Evolutionary conservation across 1,284 basidiomycete genomes (phyloP).

Genomic region (Cryptococcus wingfieldii): DNA sequence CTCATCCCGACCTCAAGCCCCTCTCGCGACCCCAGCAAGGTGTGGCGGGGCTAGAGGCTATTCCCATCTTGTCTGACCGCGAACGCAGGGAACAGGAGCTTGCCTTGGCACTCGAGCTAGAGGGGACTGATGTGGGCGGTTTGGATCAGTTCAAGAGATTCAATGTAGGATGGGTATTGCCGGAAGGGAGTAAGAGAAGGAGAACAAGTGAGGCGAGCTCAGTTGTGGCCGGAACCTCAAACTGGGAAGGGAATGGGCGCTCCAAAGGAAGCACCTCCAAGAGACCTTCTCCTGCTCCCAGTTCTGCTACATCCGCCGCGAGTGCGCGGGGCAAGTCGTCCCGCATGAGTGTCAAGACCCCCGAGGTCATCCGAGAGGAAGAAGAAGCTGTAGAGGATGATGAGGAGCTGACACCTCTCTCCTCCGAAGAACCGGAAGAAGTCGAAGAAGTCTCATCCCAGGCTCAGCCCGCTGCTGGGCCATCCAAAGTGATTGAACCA

Average conservation of each 20-base stretch:
- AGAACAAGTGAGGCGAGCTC: slow-evolving; percentile 46
- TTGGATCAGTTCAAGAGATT: slow-evolving; percentile 75
- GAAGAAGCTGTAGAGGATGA: slow-evolving; percentile 39
- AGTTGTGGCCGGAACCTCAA: neutral
- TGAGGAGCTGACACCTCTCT: slow-evolving; percentile 29
- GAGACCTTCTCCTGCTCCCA: no score
- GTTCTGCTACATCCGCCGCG: no score
- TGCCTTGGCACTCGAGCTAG: slow-evolving; percentile 32
- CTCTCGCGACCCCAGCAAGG: slow-evolving; percentile 24
- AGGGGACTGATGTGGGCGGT: slow-evolving; percentile 64
- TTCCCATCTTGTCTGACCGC: slow-evolving; percentile 44
- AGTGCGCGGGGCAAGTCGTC: no score
- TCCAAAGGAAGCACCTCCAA: no score
- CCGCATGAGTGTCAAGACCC: no score
- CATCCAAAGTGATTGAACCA: no score
- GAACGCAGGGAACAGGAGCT: slow-evolving; percentile 42
- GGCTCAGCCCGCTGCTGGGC: no score
- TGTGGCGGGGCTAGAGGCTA: slow-evolving; percentile 34
- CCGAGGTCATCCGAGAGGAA: slow-evolving; percentile 30
- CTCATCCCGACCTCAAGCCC: neutral
- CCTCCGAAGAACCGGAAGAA: neutral
- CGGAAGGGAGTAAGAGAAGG: slow-evolving; percentile 63
- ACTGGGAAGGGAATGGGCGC: no score
- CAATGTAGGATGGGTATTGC: slow-evolving; percentile 83
- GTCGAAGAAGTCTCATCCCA: no score